Conservation (phyloP, 495 filamentous ascomycete genomes). For the Cairneyella variabilis region DNA sequence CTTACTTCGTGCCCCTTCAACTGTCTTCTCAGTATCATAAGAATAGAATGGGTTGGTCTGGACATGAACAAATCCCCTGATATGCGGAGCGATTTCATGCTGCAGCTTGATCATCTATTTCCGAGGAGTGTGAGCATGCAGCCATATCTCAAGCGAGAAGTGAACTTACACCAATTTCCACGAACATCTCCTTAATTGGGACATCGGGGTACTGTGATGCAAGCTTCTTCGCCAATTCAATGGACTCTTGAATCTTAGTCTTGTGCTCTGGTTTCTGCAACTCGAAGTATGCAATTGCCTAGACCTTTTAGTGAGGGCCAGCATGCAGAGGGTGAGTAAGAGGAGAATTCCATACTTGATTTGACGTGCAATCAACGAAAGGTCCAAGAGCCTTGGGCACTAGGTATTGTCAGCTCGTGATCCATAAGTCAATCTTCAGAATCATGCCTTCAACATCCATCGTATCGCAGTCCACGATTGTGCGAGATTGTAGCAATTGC, state of each 20-base stretch:
- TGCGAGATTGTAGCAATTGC: slow-evolving; percentile 39
- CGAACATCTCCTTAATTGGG: slow-evolving; percentile 45
- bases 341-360: slow-evolving; percentile 56
- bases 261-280: slow-evolving; percentile 46
- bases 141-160: neutral
- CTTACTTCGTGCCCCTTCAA: slow-evolving; percentile 54
- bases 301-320: neutral
- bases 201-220: slow-evolving; percentile 35
- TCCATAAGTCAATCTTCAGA: neutral
- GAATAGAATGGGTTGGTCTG: slow-evolving; percentile 58
- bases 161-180: slow-evolving; percentile 47
- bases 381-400: slow-evolving; percentile 54
- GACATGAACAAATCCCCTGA: slow-evolving; percentile 54
- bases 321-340: neutral
- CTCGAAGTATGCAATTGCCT: slow-evolving; percentile 60
- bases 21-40: slow-evolving; percentile 47
- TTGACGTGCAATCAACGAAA: slow-evolving; percentile 65
- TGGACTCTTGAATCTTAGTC: slow-evolving; percentile 41
- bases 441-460: slow-evolving; percentile 53
- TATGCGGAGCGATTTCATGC: slow-evolving; percentile 45
- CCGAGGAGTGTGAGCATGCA: neutral
- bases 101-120: slow-evolving; percentile 50
- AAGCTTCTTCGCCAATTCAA: slow-evolving; percentile 36
- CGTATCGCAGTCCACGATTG: slow-evolving; percentile 57
- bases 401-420: slow-evolving; percentile 22